Evolutionary conservation across 805 yeast species (phyloP), one percentile per base, ranked within the genome.

Genomic region (Isabelozyma rhagii): DNA sequence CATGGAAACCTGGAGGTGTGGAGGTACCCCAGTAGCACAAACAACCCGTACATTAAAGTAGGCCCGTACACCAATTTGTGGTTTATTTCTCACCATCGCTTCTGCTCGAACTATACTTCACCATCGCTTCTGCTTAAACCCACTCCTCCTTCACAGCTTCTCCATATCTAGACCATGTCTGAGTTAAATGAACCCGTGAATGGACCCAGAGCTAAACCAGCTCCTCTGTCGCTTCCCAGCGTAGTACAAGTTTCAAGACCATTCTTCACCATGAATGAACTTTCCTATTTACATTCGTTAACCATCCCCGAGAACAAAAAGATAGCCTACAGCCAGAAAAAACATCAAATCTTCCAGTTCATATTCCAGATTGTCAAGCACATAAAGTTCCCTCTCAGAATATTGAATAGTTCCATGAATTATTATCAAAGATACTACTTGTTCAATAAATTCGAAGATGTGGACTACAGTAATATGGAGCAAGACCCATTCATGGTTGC

Each of bases 341-440:
- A 80, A 50, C 74, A 76, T 43, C 79, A 80, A 47, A 75, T 84
- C 2, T 76, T 82, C 49, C 79, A 77, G 48, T 80, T 81, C 55
- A 59, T 84, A 31, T 76, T 80, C 53, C 81, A 78, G 51, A 62
- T 85, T 3, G 75, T 83, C 28, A 74, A 74, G 28, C 64, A 69
- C 2, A 64, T 87, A 59, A 83, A 83, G 59, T 80, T 86, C 52
- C 97, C 97, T 0, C 69, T 86, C 17, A 74, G 84, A 45, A 84
- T 89, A 1, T 68, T 90, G 43, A 85, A 84, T 52, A 78, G 88
- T 8, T 77, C 94, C 3, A 82, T 87, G 81, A 78, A 82, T 53
- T 83, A 83, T 55, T 86, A 84, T 60, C 96, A 90, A 56, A 70
- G 90, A 45, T 86, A 77, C 58, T 84, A 80, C 58, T 70, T 90